These are phyloP conservation scores for Coemansia sp. DNA, from an alignment of 192 early-diverging fungal species.

Conservation along the genomic window DNA sequence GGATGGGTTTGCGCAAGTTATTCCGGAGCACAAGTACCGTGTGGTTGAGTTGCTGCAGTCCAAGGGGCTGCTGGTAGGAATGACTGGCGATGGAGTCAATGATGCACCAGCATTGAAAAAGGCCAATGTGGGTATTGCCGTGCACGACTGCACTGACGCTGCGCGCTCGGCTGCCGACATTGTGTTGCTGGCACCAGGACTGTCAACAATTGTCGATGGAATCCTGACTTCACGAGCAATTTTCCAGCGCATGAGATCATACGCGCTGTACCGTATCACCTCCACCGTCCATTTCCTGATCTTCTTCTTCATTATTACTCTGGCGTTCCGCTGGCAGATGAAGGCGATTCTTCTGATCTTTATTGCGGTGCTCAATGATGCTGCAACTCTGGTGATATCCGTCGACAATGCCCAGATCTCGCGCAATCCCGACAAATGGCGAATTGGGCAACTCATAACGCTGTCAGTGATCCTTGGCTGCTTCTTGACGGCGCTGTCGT, in stretches of 20 bases:
- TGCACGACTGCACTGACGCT: slow-evolving; percentile 93
- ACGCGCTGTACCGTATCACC: slow-evolving; percentile 92
- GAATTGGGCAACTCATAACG: slow-evolving; percentile 87
- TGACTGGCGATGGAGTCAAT: slow-evolving; percentile 98
- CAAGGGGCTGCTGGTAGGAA: slow-evolving; percentile 78
- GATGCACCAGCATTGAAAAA: slow-evolving; percentile 98
- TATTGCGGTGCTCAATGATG: slow-evolving; percentile 90
- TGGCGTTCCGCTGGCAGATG: slow-evolving; percentile 79
- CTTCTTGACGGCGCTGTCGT: slow-evolving; percentile 73
- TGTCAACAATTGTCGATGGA: slow-evolving; percentile 92
- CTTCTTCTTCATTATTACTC: slow-evolving; percentile 91
- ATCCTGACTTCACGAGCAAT: slow-evolving; percentile 86
- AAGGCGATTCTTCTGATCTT: slow-evolving; percentile 78
- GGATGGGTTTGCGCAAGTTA: slow-evolving; percentile 96
- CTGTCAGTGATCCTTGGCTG: slow-evolving; percentile 75
- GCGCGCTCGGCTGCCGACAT: slow-evolving; percentile 95
- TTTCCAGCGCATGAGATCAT: slow-evolving; percentile 93
- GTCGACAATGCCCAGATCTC: slow-evolving; percentile 94
- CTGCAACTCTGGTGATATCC: slow-evolving; percentile 87
- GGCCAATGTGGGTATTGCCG: slow-evolving; percentile 96
- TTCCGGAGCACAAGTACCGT: slow-evolving; percentile 96
- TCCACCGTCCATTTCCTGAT: slow-evolving; percentile 94
- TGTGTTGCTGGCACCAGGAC: slow-evolving; percentile 83
- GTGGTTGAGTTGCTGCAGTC: slow-evolving; percentile 96
- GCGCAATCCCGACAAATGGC: slow-evolving; percentile 87